phyloP scores from a whole-genome alignment of 345 rosid genomes.

The Brassica juncea region DNA sequence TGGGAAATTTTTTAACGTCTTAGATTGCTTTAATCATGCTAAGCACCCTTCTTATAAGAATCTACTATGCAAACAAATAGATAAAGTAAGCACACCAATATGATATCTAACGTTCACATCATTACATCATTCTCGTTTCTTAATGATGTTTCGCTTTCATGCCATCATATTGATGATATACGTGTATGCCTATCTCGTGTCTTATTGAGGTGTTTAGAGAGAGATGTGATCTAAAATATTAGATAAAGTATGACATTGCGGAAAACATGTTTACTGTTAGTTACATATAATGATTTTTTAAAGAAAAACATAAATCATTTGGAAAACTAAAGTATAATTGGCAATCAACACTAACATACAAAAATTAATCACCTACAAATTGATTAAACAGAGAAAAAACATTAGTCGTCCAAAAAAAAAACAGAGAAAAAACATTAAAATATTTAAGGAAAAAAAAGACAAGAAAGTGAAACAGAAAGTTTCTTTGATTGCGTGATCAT shows the following conservation, averaged over 20 bases:
- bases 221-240: background rate
- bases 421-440: background rate
- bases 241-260: background rate
- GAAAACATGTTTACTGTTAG: background rate
- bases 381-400: slow-evolving; percentile 21
- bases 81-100: slow-evolving; percentile 26
- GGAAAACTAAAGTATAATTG: background rate
- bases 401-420: background rate
- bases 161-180: background rate
- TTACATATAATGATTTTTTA: background rate
- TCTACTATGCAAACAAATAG: background rate
- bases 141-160: slow-evolving; percentile 27
- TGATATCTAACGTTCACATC: slow-evolving; percentile 33
- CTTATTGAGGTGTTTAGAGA: background rate
- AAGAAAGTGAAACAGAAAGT: slow-evolving; percentile 25
- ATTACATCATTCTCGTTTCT: slow-evolving; percentile 36
- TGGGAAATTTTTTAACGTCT: slow-evolving; percentile 21
- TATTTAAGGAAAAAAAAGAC: background rate
- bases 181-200: background rate
- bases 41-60: slow-evolving; percentile 34
- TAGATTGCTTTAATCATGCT: slow-evolving; percentile 34
- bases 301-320: background rate
- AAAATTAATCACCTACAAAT: slow-evolving; percentile 22
- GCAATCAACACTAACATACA: slow-evolving; percentile 33
- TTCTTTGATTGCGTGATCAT: background rate